These are phyloP conservation scores for Kentomonas sorsogonicus DNA, from an alignment of 208 protist genomes.

Conservation along the genomic window DNA sequence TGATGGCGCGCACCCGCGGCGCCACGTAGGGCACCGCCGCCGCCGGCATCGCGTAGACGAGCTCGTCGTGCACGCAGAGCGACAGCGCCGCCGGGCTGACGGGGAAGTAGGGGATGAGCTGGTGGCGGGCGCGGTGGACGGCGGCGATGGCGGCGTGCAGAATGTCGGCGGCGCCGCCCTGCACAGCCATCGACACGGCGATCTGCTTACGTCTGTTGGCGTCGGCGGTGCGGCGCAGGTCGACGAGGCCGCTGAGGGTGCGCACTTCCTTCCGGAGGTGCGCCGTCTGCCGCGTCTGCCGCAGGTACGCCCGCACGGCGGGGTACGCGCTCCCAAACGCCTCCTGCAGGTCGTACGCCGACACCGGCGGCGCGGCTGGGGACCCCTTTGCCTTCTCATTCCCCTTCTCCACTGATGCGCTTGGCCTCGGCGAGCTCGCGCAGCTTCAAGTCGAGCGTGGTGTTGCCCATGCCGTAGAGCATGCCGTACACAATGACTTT, in stretches of 20 bases:
- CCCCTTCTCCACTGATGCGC: not conserved
- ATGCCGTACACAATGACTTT: slow-evolving; percentile 89
- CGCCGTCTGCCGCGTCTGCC: slow-evolving; percentile 30
- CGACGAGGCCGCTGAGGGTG: slow-evolving; percentile 43
- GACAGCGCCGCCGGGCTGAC: slow-evolving; percentile 41
- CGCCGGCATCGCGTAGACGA: slow-evolving; percentile 16
- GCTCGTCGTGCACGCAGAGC: slow-evolving; percentile 9
- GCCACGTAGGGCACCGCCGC: slow-evolving; percentile 41
- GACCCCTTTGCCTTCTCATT: not conserved
- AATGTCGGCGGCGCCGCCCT: slow-evolving; percentile 81
- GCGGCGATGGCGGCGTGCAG: slow-evolving; percentile 74
- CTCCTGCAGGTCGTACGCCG: slow-evolving; percentile 35
- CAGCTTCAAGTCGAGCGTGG: slow-evolving; percentile 1
- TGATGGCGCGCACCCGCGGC: slow-evolving; percentile 24
- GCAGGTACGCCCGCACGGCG: slow-evolving; percentile 45
- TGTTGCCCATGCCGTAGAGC: slow-evolving; percentile 81
- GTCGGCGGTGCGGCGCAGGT: slow-evolving; percentile 33
- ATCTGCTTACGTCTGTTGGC: slow-evolving; percentile 54
- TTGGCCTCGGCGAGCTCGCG: not conserved
- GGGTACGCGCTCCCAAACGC: slow-evolving; percentile 63
- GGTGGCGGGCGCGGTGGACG: slow-evolving; percentile 55
- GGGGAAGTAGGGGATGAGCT: slow-evolving; percentile 49
- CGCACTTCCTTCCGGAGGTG: slow-evolving; percentile 25
- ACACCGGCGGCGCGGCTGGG: slow-evolving; percentile 1
- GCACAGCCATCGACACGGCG: slow-evolving; percentile 66